Evolutionary conservation across 2,329 filamentous ascomycete species (phyloP), one percentile per base, ranked within the genome.

Genomic region (Pyricularia sp.): DNA sequence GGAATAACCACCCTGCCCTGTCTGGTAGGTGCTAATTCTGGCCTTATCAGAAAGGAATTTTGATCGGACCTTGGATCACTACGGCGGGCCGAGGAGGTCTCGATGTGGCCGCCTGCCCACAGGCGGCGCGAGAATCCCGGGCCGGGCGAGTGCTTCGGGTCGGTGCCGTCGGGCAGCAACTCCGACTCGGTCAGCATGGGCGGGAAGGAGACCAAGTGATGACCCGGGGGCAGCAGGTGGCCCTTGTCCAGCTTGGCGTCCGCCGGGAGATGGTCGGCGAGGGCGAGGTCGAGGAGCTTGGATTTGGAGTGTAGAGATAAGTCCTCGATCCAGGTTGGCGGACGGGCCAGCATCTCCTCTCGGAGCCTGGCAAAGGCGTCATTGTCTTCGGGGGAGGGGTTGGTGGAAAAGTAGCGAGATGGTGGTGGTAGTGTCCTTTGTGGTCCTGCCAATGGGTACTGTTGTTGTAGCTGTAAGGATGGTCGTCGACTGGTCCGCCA

Each of bases 41-140:
- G n/a, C n/a, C n/a, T n/a, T n/a, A n/a, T n/a, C n/a, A n/a, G n/a
- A n/a, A n/a, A n/a, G n/a, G n/a, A n/a, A n/a, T n/a, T n/a, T n/a
- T n/a, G n/a, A n/a, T n/a, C n/a, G n/a, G n/a, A n/a, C n/a, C n/a
- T n/a, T n/a, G n/a, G n/a, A n/a, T n/a, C n/a, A n/a, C n/a, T n/a
- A n/a, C n/a, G n/a, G n/a, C n/a, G n/a, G n/a, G n/a, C n/a, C n/a
- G n/a, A n/a, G n/a, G n/a, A n/a, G n/a, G n/a, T n/a, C n/a, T n/a
- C n/a, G n/a, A n/a, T n/a, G n/a, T n/a, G n/a, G 0, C 94, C 95
- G 36, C 94, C 93, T 17, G 92, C 92, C 95, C 95, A 99, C 81
- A 99, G 88, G 23, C 95, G 88, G 26, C 92, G 86, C 67, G 84
- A 84, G 76, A 92, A 97, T 0, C 89, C 88, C 4, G 77, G 76